Evolutionary conservation across 257 asterid species (phyloP), one percentile per base, ranked within the genome.

Genomic region (Cynanchum wilfordii): DNA sequence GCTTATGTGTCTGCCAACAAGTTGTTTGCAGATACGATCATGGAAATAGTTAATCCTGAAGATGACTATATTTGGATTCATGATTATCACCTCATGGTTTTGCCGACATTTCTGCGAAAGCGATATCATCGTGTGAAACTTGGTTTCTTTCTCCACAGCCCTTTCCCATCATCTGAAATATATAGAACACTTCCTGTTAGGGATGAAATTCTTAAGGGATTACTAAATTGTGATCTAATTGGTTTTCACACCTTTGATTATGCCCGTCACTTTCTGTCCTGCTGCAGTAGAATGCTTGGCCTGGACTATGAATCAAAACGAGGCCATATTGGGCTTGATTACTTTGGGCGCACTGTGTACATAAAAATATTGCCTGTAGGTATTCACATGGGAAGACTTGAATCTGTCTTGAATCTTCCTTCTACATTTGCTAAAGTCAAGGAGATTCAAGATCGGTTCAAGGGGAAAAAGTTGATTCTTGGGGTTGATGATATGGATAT

Each of bases 401-500:
- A 86, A 78, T 90, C 93, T 13, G 97, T 90, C 40, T 44, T 92
- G 77, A 87, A 87, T 79, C 84, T 85, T 76, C 80, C 81, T 73
- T 87, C 93, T 45, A 90, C 97, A 3, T 71, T 78, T 79, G 81
- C 77, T 58, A 89, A 86, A 75, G 86, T 89, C 80, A 87, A 84
- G 77, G 97, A 90, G 73, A 81, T 90, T 74, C 91, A 73, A 57
- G 86, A 88, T 62, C 80, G 74, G 78, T 92, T 90, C 81, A 78
- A 79, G 77, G 97, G 85, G 74, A 89, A 89, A 84, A 88, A 82
- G 76, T 25, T 92, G 65, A 85, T 92, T 70, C 89, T 92, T n/a
- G 98, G 98, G 62, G 89, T 92, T 72, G 98, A 92, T 71, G 98
- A 92, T 81, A 90, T 92, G 98, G 98, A 92, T 74, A 92, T 92